A percentile compares a stretch with the other conserved stretches of the same genome.
These are phyloP conservation scores for Coemansia sp. DNA, from an alignment of 192 early-diverging fungal species.

Conservation along the genomic window DNA sequence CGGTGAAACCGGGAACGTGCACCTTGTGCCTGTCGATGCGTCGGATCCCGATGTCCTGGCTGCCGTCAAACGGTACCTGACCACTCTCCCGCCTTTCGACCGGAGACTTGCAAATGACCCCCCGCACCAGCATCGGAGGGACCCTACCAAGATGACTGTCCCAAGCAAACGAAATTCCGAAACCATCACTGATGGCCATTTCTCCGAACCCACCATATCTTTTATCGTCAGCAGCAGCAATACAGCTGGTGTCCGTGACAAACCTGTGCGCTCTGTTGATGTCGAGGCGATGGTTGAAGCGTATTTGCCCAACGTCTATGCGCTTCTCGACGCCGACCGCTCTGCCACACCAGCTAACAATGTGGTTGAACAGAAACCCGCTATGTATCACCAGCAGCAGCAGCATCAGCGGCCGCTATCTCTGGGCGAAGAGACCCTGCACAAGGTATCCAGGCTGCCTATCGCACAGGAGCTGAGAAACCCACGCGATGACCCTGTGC, in stretches of 20 bases:
- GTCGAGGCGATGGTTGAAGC: conserved; percentile 46
- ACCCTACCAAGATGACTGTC: conserved; percentile 13
- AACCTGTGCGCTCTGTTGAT: conserved; percentile 28
- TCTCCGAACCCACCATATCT: conserved; percentile 25
- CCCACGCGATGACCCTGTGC: not conserved
- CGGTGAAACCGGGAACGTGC: not conserved
- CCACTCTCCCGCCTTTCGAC: conserved; percentile 13
- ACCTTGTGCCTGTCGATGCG: conserved; percentile 16
- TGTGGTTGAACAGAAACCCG: conserved; percentile 12
- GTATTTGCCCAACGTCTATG: conserved; percentile 35
- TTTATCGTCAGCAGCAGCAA: conserved; percentile 18
- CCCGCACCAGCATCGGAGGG: not conserved
- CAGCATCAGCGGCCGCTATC: conserved; percentile 3
- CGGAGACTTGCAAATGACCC: not conserved
- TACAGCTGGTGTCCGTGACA: not conserved
- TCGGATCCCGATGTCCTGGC: conserved; percentile 19
- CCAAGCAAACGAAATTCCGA: conserved; percentile 1
- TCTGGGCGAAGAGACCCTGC: not conserved
- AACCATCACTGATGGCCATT: too few species aligned
- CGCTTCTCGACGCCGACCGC: conserved; percentile 18
- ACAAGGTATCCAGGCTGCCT: not conserved
- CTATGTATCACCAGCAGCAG: not conserved
- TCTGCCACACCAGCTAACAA: not conserved
- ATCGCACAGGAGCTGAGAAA: not conserved
- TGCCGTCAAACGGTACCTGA: conserved; percentile 22